Conservation (phyloP, 305 asterid genomes). For the Ajuga reptans region DNA sequence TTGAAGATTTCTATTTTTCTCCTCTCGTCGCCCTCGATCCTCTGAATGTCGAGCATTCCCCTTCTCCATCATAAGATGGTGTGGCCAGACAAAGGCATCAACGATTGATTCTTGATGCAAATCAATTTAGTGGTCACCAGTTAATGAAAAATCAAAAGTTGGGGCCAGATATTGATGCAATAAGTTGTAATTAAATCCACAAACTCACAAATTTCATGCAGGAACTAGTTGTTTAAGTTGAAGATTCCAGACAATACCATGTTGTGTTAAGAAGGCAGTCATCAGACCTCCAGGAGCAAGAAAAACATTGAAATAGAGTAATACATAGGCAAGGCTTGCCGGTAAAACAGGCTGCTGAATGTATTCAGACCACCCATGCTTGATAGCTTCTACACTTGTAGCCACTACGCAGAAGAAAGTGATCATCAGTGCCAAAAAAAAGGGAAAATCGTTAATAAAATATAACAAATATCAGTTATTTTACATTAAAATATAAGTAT, state of each 20-base stretch:
- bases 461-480: background rate
- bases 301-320: slow-evolving; percentile 78
- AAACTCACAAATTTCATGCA: background rate
- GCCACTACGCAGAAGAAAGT: slow-evolving; percentile 40
- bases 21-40: no score
- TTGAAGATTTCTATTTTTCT: no score
- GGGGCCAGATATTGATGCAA: background rate
- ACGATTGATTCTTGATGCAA: no score
- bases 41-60: no score
- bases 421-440: slow-evolving; percentile 20
- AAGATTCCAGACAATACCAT: slow-evolving; percentile 46
- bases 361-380: slow-evolving; percentile 90
- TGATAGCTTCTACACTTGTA: slow-evolving; percentile 62
- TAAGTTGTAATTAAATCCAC: slow-evolving; percentile 10
- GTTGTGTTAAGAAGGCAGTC: slow-evolving; percentile 93
- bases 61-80: no score
- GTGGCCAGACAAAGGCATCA: no score
- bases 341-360: slow-evolving; percentile 96
- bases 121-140: background rate
- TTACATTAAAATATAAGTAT: background rate
- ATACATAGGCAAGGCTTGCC: slow-evolving; percentile 88
- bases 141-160: background rate
- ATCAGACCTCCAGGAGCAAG: slow-evolving; percentile 94
- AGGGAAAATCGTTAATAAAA: slow-evolving; percentile 16
- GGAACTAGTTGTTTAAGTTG: slow-evolving; percentile 10